Base-by-base conservation (phyloP, 2,329 filamentous ascomycete genomes). In the Chrysoporthe cubensis region DNA sequence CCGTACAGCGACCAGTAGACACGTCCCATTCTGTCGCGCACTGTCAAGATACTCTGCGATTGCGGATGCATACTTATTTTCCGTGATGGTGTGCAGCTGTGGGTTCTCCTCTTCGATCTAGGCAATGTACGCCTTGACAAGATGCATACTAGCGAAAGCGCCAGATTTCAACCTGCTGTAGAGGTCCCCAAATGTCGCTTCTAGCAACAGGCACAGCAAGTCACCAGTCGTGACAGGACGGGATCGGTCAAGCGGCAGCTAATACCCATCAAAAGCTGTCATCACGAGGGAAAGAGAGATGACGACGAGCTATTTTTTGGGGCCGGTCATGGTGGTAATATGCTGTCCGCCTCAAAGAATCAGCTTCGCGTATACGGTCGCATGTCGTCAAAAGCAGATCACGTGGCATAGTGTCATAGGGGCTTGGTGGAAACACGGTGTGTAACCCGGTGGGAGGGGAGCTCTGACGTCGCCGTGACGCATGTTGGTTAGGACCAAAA, bases 1-100 rank as follows among this genome's bases (percentile, higher is more conserved):
- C 88, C 88, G 74, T 90, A 87, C 0, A 90, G 77, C 0, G 86
- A 85, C 0, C 77, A 77, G n/a, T 73, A 67, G 16, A 75, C 50
- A 2, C 65, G 66, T 9, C 76, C 26, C 76, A 1, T 67, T 64
- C 0, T 71, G 71, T 3, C 78, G 73, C 68, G 79, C 75, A 4
- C 58, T 66, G 52, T 81, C 79, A 3, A 80, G 72, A 5, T 65
- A 50, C 1, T 68, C 62, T 16, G 79, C 80, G 26, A 78, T 76
- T 8, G 64, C 50, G 5, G 78, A 66, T 7, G 79, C 79, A 69
- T 79, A 75, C 63, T 80, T 79, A 26, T 77, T 65, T 71, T 81
- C 78, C 4, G 75, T 76, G 26, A 80, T 74, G 8, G 76, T 75
- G 46, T 74, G 72, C 8, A 80, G 68, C 50, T n/a, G 66, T 65